Evolutionary conservation across 2,329 filamentous ascomycete species (phyloP), one percentile per base, ranked within the genome.

Genomic region (Ophiostoma sp.): DNA sequence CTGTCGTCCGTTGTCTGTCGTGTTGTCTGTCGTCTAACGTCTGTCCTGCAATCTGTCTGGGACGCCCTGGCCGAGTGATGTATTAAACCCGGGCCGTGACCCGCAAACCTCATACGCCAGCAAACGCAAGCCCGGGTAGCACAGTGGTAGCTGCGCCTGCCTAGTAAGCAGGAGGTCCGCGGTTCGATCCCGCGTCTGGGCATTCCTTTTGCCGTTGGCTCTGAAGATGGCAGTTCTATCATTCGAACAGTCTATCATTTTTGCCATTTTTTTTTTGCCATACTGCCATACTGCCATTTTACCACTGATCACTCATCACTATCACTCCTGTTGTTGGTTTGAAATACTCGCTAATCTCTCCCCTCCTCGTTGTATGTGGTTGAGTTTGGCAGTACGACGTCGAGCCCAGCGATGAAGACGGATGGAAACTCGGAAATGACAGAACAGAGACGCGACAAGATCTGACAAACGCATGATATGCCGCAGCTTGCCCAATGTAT

Each of bases 81-180:
- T 27, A 27, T 16, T 47, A 47, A 16, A 12, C 45, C 14, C 12
- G 12, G 5, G 45, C 5, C 12, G 11, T 14, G 45, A 47, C 45
- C 45, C 45, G 49, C 16, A 40, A n/a, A 41, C 11, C n/a, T 8
- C 18, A 36, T 16, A 38, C 55, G 9, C 3, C 14, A 60, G 18
- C 18, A 36, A 14, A 41, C 14, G 18, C 38, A 8, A n/a, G 58
- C 36, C 58, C 55, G 55, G 58, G 40, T 63, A 63, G 60, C 60
- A 63, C 60, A 41, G 60, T 63, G 58, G 58, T 62, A 62, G 55
- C 55, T 60, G 55, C 55, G 55, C 55, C 55, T 60, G 55, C 55
- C 55, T 60, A 60, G 58, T 62, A 62, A 63, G 60, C 60, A 63
- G 60, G 60, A 63, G 60, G 60, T 41, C 60, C 60, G 58, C 58